Evolutionary conservation across 2,329 filamentous ascomycete species (phyloP).

Genomic region (Xenosphaeropsis pyriputrescens): DNA sequence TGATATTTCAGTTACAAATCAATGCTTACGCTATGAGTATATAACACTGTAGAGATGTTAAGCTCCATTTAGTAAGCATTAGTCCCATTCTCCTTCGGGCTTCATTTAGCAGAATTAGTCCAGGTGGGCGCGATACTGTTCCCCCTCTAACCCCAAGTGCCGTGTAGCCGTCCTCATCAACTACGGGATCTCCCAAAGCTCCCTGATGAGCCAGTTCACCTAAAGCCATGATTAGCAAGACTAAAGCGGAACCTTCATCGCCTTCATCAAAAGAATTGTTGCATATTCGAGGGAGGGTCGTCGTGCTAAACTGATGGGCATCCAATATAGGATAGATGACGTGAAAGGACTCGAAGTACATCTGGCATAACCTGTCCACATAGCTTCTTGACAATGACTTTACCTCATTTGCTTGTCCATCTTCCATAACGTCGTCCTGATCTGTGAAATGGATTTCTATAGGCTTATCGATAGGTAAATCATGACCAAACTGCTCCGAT

Average conservation of each 20-base stretch:
- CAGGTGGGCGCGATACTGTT: not conserved
- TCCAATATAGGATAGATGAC: not conserved
- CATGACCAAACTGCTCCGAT: not conserved
- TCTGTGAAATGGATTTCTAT: not conserved
- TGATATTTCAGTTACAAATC: not conserved
- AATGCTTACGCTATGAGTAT: slow-evolving; percentile 1
- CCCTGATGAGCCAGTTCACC: slow-evolving; percentile 1
- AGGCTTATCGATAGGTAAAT: not conserved
- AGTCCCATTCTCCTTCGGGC: slow-evolving; percentile 1
- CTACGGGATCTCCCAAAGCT: not conserved
- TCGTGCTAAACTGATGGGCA: not conserved
- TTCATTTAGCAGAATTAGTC: slow-evolving; percentile 1
- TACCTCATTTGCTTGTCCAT: not conserved
- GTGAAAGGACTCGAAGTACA: not conserved
- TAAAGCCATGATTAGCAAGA: slow-evolving; percentile 1
- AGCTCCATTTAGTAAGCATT: not conserved
- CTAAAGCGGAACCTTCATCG: not conserved
- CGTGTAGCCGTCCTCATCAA: not conserved
- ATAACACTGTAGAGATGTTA: not conserved
- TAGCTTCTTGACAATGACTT: not conserved
- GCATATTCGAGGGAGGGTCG: not conserved
- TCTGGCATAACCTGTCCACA: not conserved
- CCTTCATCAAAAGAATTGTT: not conserved
- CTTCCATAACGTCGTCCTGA: not conserved
- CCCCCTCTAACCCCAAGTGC: slow-evolving; percentile 1